phyloP scores from a whole-genome alignment of 1,284 basidiomycete genomes.

The Cryptococcus hybrid region DNA sequence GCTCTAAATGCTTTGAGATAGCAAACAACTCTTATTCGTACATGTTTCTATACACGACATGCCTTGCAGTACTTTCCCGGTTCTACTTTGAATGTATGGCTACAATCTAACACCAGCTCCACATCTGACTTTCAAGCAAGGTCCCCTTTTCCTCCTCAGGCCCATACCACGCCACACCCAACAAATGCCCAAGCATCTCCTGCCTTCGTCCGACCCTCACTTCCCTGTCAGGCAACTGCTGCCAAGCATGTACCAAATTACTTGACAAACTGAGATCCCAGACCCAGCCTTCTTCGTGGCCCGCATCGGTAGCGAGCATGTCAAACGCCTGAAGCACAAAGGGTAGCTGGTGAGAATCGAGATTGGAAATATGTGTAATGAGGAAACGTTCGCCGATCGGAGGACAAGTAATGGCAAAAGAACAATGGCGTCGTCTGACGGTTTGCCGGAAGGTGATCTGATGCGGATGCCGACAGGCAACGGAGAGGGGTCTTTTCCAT shows the following conservation, averaged over 20 bases:
- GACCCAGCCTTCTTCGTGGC: conserved; percentile 12
- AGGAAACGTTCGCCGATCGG: conserved; percentile 8
- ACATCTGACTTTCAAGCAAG: conserved; percentile 20
- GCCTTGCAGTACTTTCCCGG: too few relatives aligned
- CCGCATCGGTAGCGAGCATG: conserved; percentile 1
- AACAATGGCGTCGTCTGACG: conserved; percentile 13
- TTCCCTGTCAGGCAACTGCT: conserved; percentile 4
- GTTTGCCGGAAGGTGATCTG: not conserved
- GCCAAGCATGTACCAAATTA: conserved; percentile 5
- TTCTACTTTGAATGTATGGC: too few relatives aligned
- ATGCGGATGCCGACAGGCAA: conserved; percentile 11
- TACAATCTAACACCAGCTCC: conserved; percentile 17
- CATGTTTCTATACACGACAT: too few relatives aligned
- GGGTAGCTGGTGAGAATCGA: conserved; percentile 12
- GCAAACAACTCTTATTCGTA: too few relatives aligned
- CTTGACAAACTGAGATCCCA: not conserved
- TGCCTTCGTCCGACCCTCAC: conserved; percentile 2
- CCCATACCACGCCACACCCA: conserved; percentile 25
- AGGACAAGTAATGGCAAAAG: conserved; percentile 11
- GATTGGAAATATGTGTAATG: conserved; percentile 13
- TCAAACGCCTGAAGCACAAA: conserved; percentile 17
- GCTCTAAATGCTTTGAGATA: too few relatives aligned
- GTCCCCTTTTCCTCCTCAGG: conserved; percentile 7
- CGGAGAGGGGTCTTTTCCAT: not conserved
- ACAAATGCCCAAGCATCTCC: conserved; percentile 18